Base-by-base conservation (phyloP, 2,329 filamentous ascomycete species). In the Lecanicillium sp. region DNA sequence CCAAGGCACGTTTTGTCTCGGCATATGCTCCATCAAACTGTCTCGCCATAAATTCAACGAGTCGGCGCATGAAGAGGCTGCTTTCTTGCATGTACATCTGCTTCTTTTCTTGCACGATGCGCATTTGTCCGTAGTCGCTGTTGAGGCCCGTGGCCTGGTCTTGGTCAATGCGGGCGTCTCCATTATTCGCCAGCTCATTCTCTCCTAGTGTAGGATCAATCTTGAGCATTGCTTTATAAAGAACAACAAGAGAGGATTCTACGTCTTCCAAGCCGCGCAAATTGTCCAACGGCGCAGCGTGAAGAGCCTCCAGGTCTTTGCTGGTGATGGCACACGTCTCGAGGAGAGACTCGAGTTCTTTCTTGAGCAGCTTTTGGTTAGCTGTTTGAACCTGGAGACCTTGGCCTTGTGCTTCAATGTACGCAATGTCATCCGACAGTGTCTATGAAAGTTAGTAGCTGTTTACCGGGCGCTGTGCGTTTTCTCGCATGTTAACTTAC, bases 391-490 rank as follows among this genome's bases (percentile, higher is more conserved):
- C 91, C 60, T 98, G 93, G 39, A 98, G 72, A 72, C 93, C 93
- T 68, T 98, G 91, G 6, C 89, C 90, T 66, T 98, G 93, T 2
- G 93, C 90, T 69, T 98, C 93, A 55, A 98, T 97, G 62, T 94
- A 97, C 3, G 90, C 84, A 57, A 98, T 94, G 59, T 98, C 93
- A 42, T 97, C 91, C 49, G 90, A 90, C 24, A 98, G 75, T 41
- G 90, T 97, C 86, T 94, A n/a, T n/a, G 60, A 20, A 23, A 2
- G 6, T 10, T 19, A 39, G 62, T 51, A 59, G 56, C 50, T 15
- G 20, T 14, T 9, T 9, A 36, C 9, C 4, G 29, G 33, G 46
- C 46, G 26, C 23, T 14, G 21, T 11, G 7, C 17, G 32, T 12
- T 24, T 3, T 32, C 12, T n/a, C n/a, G n/a, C n/a, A n/a, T n/a